phyloP scores from a whole-genome alignment of 208 protist species.

The Polymyxa betae region DNA sequence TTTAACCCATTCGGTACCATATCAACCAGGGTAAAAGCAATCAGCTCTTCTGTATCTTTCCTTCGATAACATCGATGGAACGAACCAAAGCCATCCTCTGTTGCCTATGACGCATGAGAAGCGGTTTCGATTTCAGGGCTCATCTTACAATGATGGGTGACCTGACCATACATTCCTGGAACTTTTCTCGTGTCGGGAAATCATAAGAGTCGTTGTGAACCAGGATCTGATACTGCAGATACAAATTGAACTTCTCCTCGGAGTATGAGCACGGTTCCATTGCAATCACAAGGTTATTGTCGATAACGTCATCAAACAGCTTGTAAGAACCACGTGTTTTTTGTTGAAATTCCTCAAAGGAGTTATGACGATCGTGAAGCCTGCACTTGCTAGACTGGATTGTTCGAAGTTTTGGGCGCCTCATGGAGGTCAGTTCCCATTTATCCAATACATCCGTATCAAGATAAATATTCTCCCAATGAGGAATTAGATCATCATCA shows the following conservation, averaged over 20 bases:
- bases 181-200: neutral
- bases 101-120: neutral
- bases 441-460: no score
- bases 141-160: neutral
- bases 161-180: neutral
- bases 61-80: conserved; percentile 46
- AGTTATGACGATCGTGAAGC: no score
- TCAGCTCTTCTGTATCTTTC: neutral
- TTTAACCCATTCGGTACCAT: neutral
- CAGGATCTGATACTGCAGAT: conserved; percentile 11
- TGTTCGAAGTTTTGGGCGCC: no score
- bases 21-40: neutral
- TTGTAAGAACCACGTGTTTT: no score
- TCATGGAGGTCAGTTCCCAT: no score
- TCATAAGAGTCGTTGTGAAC: neutral
- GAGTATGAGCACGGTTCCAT: neutral
- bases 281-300: neutral
- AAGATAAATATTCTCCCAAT: no score
- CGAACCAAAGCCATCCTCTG: neutral
- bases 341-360: no score
- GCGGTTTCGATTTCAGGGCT: neutral
- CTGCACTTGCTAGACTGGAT: no score
- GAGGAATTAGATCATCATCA: no score
- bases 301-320: no score
- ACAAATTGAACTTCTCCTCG: conserved; percentile 30